Base-by-base conservation (phyloP, 192 early-diverging fungal species). In the Linnemannia elongata region DNA sequence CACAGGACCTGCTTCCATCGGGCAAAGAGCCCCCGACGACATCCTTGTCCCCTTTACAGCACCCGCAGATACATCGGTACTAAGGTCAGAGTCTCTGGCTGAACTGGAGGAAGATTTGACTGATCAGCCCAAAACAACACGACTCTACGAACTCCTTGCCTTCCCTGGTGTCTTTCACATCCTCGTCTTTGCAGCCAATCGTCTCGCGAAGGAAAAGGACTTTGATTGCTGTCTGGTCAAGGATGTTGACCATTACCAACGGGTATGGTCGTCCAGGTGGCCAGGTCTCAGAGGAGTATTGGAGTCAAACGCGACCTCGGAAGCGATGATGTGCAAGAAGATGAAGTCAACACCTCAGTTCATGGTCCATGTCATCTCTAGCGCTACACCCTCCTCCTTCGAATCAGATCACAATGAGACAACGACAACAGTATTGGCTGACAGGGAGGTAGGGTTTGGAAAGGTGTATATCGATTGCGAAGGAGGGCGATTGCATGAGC, bases 121-220 rank as follows among this genome's bases (percentile, higher is more conserved):
- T 33, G 60, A 35, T 4, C 38, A 39, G 13, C 38, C 22, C 47
- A n/a, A 36, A 0, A 60, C 36, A 55, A 52, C 47, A 44, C 72
- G 72, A 33, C 44, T 81, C 2, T 74, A 81, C 45, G 66, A 76
- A 24, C 63, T 81, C 10, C 10, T 75, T 0, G 42, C 60, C 7
- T 15, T 17, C 7, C 30, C 47, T 18, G 73, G 80, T 33, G 44
- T 38, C 30, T 81, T 81, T n/a, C 80, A 81, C 24, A 39, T 81
- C 12, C 15, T 81, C 35, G 74, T 81, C 63, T 81, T 81, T 39
- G 33, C 68, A 1, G 68, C 73, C 1, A 74, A 81, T 33, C 60
- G 60, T 13, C 39, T 35, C 13, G 30, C 20, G 45, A 2, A 9
- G 3, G 35, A 52, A 15, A 20, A 24, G 33, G 13, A 35, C 33